These are phyloP conservation scores for Termitomyces titanicus DNA, from an alignment of 768 basidiomycete genomes.

Conservation along the genomic window DNA sequence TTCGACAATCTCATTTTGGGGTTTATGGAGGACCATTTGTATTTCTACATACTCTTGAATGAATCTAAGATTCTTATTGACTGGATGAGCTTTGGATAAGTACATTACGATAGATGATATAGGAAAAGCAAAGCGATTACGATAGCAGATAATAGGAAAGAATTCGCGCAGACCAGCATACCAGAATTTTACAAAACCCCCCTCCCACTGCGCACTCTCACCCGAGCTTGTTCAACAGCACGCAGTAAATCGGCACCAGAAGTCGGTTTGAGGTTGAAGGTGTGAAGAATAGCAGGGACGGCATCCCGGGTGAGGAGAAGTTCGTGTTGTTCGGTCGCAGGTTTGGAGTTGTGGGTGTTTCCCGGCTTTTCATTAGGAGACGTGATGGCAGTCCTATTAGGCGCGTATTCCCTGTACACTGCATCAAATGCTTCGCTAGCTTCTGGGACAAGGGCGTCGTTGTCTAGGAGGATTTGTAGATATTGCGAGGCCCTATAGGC, in stretches of 20 bases:
- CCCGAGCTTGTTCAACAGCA: constrained; percentile 58
- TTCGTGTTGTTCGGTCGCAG: constrained; percentile 18
- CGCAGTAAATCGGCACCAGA: constrained; percentile 52
- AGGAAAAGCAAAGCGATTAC: background rate
- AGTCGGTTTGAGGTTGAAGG: constrained; percentile 42
- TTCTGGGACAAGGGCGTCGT: constrained; percentile 53
- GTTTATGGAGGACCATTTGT: background rate
- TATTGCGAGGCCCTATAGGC: constrained; percentile 72
- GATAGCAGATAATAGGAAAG: background rate
- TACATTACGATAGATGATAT: background rate
- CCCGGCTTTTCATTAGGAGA: constrained; percentile 1
- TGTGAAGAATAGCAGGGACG: constrained; percentile 45
- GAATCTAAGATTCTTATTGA: background rate
- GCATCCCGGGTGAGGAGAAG: constrained; percentile 51
- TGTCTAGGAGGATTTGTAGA: constrained; percentile 55
- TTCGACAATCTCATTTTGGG: background rate
- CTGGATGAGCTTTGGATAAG: background rate
- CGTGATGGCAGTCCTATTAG: constrained; percentile 1
- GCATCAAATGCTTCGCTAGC: constrained; percentile 51
- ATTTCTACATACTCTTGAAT: background rate
- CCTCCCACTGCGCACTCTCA: constrained; percentile 26
- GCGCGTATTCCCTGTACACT: constrained; percentile 40
- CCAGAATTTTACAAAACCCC: constrained; percentile 3
- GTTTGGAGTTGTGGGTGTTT: background rate
- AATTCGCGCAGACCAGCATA: background rate